These are phyloP conservation scores for Neurospora sp. DNA, from an alignment of 495 filamentous ascomycete species.

Conservation along the genomic window DNA sequence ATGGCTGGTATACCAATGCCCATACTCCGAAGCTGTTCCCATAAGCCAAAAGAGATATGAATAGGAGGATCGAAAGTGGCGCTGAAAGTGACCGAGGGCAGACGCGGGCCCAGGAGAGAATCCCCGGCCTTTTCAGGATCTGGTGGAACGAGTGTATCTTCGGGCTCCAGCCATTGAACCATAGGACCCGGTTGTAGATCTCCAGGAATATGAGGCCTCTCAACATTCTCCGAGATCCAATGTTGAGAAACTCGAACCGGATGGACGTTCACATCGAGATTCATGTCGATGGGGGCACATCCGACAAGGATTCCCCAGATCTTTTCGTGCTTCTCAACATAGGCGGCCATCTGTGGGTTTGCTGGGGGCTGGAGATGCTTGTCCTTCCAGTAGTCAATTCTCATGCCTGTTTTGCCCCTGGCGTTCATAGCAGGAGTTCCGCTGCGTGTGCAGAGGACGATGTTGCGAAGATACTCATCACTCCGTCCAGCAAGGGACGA, in stretches of 20 bases:
- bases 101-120: slow-evolving; percentile 30
- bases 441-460: slow-evolving; percentile 55
- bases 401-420: slow-evolving; percentile 59
- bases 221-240: slow-evolving; percentile 55
- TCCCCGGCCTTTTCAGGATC: slow-evolving; percentile 26
- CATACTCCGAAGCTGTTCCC: slow-evolving; percentile 55
- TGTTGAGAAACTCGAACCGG: slow-evolving; percentile 53
- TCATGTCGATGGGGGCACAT: slow-evolving; percentile 38
- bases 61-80: slow-evolving; percentile 79
- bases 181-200: slow-evolving; percentile 33
- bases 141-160: slow-evolving; percentile 32
- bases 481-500: slow-evolving; percentile 31
- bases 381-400: slow-evolving; percentile 80
- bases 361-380: slow-evolving; percentile 38
- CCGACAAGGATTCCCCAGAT: slow-evolving; percentile 57
- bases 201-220: slow-evolving; percentile 34
- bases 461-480: slow-evolving; percentile 42
- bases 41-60: slow-evolving; percentile 57
- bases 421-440: slow-evolving; percentile 75
- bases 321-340: slow-evolving; percentile 22
- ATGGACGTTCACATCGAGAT: slow-evolving; percentile 34
- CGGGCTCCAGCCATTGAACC: slow-evolving; percentile 61
- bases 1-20: slow-evolving; percentile 49
- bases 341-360: slow-evolving; percentile 11
- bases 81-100: slow-evolving; percentile 71